These are phyloP conservation scores for Bolboschoenus planiculmis DNA, from an alignment of 176 grass and related monocot species.

Conservation along the genomic window DNA sequence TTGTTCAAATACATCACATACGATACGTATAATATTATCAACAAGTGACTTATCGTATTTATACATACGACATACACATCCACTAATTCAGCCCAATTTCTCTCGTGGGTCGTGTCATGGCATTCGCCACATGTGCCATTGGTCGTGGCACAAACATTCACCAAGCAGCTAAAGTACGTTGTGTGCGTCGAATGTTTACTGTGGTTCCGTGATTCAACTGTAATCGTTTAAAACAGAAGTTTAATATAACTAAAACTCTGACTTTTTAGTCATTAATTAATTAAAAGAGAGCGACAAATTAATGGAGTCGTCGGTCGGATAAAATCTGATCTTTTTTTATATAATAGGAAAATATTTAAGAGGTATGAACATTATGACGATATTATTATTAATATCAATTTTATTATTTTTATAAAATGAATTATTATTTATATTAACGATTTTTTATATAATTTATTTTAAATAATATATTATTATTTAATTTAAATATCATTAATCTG, in stretches of 20 bases:
- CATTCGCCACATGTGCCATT: not conserved
- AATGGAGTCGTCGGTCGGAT: not conserved
- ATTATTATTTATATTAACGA: too few species aligned
- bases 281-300: not conserved
- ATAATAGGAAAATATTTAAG: too few species aligned
- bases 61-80: too few species aligned
- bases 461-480: too few species aligned
- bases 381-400: too few species aligned
- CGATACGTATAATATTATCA: too few species aligned
- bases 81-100: not conserved
- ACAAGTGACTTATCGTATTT: too few species aligned
- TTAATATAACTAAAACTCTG: not conserved
- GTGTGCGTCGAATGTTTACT: not conserved
- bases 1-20: too few species aligned
- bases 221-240: not conserved
- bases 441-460: too few species aligned
- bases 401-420: too few species aligned
- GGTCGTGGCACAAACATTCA: not conserved
- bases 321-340: not conserved
- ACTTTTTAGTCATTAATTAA: not conserved
- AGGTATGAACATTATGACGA: too few species aligned
- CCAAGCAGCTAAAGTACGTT: not conserved
- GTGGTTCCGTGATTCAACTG: not conserved
- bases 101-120: not conserved
- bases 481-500: too few species aligned